A percentile compares a stretch with the other conserved stretches of the same genome.
phyloP scores from a whole-genome alignment of 2,329 filamentous ascomycete genomes.

The Harringtonia aguacate region DNA sequence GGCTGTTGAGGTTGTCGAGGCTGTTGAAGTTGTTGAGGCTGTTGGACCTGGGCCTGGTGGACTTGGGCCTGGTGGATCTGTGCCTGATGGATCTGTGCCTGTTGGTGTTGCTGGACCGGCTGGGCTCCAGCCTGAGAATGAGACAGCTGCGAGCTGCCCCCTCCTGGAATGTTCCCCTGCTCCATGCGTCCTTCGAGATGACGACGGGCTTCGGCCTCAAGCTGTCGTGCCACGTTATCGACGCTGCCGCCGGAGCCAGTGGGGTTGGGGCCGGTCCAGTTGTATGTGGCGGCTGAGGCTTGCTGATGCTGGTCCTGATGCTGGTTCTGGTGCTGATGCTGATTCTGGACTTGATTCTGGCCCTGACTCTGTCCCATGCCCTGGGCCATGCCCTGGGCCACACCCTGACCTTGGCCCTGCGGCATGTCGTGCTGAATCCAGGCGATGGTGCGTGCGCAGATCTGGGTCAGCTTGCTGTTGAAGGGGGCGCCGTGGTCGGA shows the following conservation, averaged over 20 bases:
- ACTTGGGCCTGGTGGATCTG: too few relatives aligned
- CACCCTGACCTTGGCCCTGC: too few relatives aligned
- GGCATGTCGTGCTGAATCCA: conserved; percentile 42
- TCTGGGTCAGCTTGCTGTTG: conserved; percentile 31
- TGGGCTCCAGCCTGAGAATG: neutral
- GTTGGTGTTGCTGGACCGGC: neutral
- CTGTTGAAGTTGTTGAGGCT: neutral
- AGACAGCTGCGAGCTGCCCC: neutral
- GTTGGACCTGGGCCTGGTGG: neutral
- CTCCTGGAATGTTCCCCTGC: neutral
- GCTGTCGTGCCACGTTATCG: conserved; percentile 23
- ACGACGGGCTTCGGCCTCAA: conserved; percentile 9
- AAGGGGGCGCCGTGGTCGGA: conserved; percentile 27
- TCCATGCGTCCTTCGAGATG: conserved; percentile 7
- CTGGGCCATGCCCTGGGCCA: too few relatives aligned
- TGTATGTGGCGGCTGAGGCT: too few relatives aligned
- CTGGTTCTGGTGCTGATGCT: conserved; percentile 43
- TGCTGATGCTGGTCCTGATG: conserved; percentile 36
- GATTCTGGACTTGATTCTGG: too few relatives aligned
- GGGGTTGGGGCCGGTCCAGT: conserved; percentile 20
- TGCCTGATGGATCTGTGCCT: neutral
- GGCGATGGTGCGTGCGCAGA: conserved; percentile 39
- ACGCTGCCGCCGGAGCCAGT: conserved; percentile 37
- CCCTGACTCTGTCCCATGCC: too few relatives aligned
- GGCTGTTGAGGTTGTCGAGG: neutral